Evolutionary conservation across 1,284 basidiomycete genomes (phyloP).

Genomic region (Cryptococcus neoformans): DNA sequence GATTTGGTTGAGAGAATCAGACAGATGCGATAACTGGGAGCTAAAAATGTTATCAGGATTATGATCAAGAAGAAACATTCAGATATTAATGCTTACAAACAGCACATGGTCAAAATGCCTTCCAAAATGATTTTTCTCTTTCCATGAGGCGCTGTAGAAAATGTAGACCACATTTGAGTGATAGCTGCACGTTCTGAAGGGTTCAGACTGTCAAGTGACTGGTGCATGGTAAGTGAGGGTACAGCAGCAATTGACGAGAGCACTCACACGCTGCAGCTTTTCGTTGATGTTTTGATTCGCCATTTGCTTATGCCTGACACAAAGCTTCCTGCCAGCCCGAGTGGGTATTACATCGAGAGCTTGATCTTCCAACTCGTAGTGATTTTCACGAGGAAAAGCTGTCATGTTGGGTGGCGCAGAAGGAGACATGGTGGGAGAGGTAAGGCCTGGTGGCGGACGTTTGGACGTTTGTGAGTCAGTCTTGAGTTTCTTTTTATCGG

Average conservation of each 20-base stretch:
- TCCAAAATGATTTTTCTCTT: conserved; percentile 88
- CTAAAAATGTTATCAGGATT: conserved; percentile 17
- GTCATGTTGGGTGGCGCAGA: conserved; percentile 3
- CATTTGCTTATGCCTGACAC: conserved; percentile 80
- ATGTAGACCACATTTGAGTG: conserved; percentile 93
- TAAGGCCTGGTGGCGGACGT: conserved; percentile 3
- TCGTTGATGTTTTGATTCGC: conserved; percentile 93
- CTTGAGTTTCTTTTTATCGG: too few relatives aligned
- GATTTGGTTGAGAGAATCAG: conserved; percentile 83
- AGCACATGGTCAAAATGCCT: conserved; percentile 64
- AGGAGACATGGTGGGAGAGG: conserved; percentile 13
- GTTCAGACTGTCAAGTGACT: conserved; percentile 93
- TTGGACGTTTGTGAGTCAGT: neutral
- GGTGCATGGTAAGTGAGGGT: conserved; percentile 1
- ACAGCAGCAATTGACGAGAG: neutral
- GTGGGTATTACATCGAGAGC: conserved; percentile 29
- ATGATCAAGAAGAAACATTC: neutral
- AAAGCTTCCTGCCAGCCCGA: conserved; percentile 43
- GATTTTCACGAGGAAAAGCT: neutral
- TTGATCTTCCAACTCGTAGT: conserved; percentile 8
- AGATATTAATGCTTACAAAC: neutral
- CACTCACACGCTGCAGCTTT: conserved; percentile 83
- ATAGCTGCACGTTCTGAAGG: conserved; percentile 83
- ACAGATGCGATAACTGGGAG: conserved; percentile 91
- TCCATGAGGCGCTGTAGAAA: conserved; percentile 89